These are phyloP conservation scores for Claviceps cyperi DNA, from an alignment of 2,329 filamentous ascomycete genomes.

Conservation along the genomic window DNA sequence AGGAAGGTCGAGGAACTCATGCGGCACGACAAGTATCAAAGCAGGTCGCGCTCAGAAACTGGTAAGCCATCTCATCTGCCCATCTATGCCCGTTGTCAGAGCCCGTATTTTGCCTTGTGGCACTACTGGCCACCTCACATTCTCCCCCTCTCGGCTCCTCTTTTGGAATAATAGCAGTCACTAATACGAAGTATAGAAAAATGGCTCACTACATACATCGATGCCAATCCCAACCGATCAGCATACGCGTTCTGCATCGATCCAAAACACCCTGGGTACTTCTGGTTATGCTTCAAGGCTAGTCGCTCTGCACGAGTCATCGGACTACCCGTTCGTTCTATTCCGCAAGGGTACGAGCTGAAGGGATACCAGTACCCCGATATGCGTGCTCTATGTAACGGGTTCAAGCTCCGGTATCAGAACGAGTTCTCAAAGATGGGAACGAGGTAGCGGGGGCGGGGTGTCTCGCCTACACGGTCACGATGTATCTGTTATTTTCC, in stretches of 20 bases:
- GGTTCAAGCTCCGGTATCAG: conserved; percentile 75
- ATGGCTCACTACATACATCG: conserved; percentile 92
- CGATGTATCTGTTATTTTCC: too few species aligned
- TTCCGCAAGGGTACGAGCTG: conserved; percentile 87
- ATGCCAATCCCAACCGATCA: conserved; percentile 86
- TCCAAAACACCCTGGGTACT: conserved; percentile 82
- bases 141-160: not conserved
- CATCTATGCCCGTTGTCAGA: too few species aligned
- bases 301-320: conserved; percentile 59
- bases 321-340: conserved; percentile 75
- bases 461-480: too few species aligned
- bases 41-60: conserved; percentile 62
- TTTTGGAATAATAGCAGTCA: conserved; percentile 21
- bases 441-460: conserved; percentile 11
- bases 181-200: conserved; percentile 43
- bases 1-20: conserved; percentile 96
- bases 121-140: too few species aligned
- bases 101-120: too few species aligned
- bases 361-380: conserved; percentile 82
- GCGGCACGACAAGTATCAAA: conserved; percentile 86
- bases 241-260: conserved; percentile 96
- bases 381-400: conserved; percentile 90
- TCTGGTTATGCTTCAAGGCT: conserved; percentile 92
- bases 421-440: conserved; percentile 50
- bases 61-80: conserved; percentile 43